Evolutionary conservation across 148 eudicot species (phyloP), one percentile per base, ranked within the genome.

Genomic region (Oxyria digyna): DNA sequence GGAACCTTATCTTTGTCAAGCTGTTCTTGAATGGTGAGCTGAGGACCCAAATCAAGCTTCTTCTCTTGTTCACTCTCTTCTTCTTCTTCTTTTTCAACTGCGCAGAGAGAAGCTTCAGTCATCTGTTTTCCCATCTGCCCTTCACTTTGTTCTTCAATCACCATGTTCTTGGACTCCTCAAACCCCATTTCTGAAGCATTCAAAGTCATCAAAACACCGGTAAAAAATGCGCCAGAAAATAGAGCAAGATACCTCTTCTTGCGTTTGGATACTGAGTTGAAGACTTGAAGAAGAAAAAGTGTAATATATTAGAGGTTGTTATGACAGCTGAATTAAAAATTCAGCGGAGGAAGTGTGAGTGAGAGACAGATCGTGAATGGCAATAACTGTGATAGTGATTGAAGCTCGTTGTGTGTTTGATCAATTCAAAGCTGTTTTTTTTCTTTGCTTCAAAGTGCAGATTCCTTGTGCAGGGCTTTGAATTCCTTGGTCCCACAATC

Each of bases 1-100:
- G n/a, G n/a, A 6, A 91, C 97, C 94, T 91, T 91, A 54, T 91
- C 97, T 68, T 86, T 87, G 66, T 91, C 97, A 57, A 86, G 79
- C 57, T 85, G 91, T 48, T 87, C 89, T 74, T 84, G 87, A 67
- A 91, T 77, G 32, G 79, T 82, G 31, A 35, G 71, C 68, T 85
- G 88, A 71, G 97, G 94, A 46, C 97, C 97, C 75, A 87, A 72
- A 42, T 80, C 80, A 74, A 91, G 31, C 20, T 14, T 74, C 20
- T 74, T 74, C 6, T 74, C 76, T 0, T 74, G 81, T 32, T 76
- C 65, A 31, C 1, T 6, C 13, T 59, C 77, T 49, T 81, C 86
- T 9, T 87, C 96, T 12, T 84, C 94, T 18, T 89, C 96, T 15
- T 87, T 87, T 59, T 85, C 91, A 71, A 87, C 85, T 14, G 82